Evolutionary conservation across 1,139 yeast species (phyloP).

Genomic region (Nakaseomyces sp.): DNA sequence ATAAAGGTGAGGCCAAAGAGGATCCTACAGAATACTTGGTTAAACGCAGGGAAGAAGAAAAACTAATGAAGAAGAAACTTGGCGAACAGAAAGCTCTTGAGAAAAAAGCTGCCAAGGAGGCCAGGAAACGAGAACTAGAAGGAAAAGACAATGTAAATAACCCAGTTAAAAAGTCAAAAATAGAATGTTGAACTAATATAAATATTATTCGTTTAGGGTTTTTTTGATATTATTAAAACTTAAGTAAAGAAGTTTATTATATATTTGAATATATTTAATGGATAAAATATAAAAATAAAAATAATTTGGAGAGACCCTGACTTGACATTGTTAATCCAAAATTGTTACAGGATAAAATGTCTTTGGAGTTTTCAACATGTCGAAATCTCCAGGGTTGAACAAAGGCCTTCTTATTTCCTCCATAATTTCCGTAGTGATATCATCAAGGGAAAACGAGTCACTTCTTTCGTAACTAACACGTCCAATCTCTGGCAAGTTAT

Average conservation of each 20-base stretch:
- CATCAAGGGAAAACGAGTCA: neutral
- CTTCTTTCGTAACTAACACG: neutral
- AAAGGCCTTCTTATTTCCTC: neutral
- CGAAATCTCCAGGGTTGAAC: neutral
- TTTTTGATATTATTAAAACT: too few relatives aligned
- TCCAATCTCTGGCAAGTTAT: neutral
- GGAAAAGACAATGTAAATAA: neutral
- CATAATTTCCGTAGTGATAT: neutral
- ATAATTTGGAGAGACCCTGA: too few relatives aligned
- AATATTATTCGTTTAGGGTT: too few relatives aligned
- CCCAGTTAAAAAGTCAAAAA: neutral
- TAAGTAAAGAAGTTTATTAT: too few relatives aligned
- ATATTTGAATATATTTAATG: neutral
- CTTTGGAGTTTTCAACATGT: neutral
- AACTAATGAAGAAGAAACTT: slow-evolving; percentile 12
- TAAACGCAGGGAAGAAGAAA: slow-evolving; percentile 20
- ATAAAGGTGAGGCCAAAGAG: slow-evolving; percentile 14
- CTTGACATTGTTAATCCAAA: neutral
- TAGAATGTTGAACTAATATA: neutral
- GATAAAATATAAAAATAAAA: too few relatives aligned
- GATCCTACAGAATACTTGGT: slow-evolving; percentile 20
- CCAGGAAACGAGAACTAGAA: neutral
- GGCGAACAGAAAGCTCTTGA: slow-evolving; percentile 8
- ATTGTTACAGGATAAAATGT: neutral
- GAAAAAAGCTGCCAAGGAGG: neutral